Percentiles rank a stretch among this genome's conserved stretches.
Conservation (phyloP, 2,329 filamentous ascomycete genomes). For the Cyphellophora europaea region DNA sequence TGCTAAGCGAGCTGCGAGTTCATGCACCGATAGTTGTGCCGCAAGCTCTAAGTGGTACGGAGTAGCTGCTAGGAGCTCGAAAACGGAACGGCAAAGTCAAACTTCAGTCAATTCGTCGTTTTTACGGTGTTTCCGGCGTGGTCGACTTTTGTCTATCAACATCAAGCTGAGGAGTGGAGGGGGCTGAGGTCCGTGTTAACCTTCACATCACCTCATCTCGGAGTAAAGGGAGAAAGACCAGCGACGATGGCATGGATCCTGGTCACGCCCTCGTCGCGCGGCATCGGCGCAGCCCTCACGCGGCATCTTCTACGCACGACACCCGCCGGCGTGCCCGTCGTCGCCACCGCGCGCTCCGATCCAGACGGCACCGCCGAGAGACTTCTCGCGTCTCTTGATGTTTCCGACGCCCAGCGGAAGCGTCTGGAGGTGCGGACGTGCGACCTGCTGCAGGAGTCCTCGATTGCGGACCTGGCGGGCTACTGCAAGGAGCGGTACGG, state of each 20-base stretch:
- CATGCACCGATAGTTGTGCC: no score
- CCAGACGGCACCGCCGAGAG: slow-evolving; percentile 25
- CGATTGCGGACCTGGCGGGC: slow-evolving; percentile 49
- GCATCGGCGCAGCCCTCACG: slow-evolving; percentile 54
- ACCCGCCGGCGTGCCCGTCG: slow-evolving; percentile 39
- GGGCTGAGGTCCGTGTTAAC: no score
- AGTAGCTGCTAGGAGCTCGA: no score
- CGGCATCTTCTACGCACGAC: slow-evolving; percentile 49
- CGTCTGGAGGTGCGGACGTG: slow-evolving; percentile 32
- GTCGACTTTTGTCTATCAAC: no score
- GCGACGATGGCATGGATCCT: slow-evolving; percentile 25
- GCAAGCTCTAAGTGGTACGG: no score
- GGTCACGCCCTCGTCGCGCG: slow-evolving; percentile 50
- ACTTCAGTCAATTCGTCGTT: no score
- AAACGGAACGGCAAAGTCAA: no score
- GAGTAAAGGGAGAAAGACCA: no score
- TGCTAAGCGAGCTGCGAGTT: no score
- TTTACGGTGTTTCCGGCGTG: no score
- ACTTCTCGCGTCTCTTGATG: slow-evolving; percentile 33
- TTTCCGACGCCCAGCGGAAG: slow-evolving; percentile 7
- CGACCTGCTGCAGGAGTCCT: slow-evolving; percentile 39
- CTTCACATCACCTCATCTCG: no score
- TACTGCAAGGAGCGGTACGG: slow-evolving; percentile 43
- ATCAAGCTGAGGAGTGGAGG: no score
- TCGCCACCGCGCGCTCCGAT: slow-evolving; percentile 49